Base-by-base conservation (phyloP, 1,139 yeast species). In the Sugiyamaella japonica region DNA sequence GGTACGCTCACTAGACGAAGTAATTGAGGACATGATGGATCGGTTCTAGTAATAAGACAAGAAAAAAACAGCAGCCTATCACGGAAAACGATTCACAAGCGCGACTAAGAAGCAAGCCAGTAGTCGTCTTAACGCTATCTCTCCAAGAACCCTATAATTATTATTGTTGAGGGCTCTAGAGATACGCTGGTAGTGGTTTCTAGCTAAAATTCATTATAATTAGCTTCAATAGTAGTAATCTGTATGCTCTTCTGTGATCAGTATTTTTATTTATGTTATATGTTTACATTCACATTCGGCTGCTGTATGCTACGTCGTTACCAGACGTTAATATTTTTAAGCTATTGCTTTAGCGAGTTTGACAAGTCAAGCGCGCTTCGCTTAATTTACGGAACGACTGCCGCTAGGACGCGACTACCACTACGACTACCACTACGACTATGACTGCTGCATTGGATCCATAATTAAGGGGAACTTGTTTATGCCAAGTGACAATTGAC, bases 1-100 rank as follows among this genome's bases (percentile, higher is more conserved):
- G 15, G 56, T 38, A 13, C 61, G 48, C 43, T 52, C 58, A 28
- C 23, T 28, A 28, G 50, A 40, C 9, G 48, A 38, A 16, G 40
- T 17, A 23, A 45, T 47, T 12, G 47, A 25, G 9, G 38, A 46
- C 50, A 39, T 48, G 17, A 13, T 17, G 20, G 48, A 12, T 10
- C 17, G 31, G 12, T 29, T 34, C 16, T n/a, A 34, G 9, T n/a
- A 13, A 3, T 5, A 12, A n/a, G n/a, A 34, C 16, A 3, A 29
- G 34, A 29, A 29, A 29, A 29, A 34, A 12, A 16, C 15, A 17
- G 28, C 23, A 34, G n/a, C 38, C 36, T 17, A 15, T 31, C 17
- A 10, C 15, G 38, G 15, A 10, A 28, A 39, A 17, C 10, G 12
- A 32, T n/a, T 43, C 15, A 20, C 25, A 20, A 20, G 25, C 25